A percentile compares a stretch with the other conserved stretches of the same genome.
Evolutionary conservation across 257 asterid species (phyloP).

Genomic region (Thymus mandschuricus): DNA sequence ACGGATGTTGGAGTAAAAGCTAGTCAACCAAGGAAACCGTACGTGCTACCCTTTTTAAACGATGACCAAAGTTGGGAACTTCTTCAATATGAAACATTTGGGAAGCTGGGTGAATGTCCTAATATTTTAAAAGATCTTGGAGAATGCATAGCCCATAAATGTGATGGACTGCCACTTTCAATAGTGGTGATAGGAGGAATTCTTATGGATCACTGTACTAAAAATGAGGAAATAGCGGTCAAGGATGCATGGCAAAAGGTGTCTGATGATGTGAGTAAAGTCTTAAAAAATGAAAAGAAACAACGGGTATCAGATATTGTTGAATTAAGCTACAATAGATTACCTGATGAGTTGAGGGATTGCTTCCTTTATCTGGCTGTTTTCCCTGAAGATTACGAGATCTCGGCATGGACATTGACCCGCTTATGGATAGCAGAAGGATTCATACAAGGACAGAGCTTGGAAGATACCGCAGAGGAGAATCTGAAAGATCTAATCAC

Average conservation of each 20-base stretch:
- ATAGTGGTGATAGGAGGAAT: slow-evolving; percentile 41
- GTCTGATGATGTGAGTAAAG: not conserved
- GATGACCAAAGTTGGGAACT: slow-evolving; percentile 42
- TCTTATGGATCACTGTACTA: not conserved
- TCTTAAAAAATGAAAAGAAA: slow-evolving; percentile 20
- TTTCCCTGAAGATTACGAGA: slow-evolving; percentile 41
- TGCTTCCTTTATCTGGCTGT: slow-evolving; percentile 55
- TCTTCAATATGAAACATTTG: slow-evolving; percentile 43
- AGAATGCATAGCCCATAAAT: slow-evolving; percentile 29
- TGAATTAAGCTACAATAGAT: slow-evolving; percentile 43
- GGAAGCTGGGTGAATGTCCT: slow-evolving; percentile 20
- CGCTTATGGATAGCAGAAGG: slow-evolving; percentile 60
- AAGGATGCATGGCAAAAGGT: slow-evolving; percentile 32
- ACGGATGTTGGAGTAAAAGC: slow-evolving; percentile 36
- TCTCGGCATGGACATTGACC: slow-evolving; percentile 40
- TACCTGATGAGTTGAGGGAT: slow-evolving; percentile 36
- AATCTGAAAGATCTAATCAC: slow-evolving; percentile 38
- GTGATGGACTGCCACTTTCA: slow-evolving; percentile 32
- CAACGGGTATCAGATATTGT: slow-evolving; percentile 31
- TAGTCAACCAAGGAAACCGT: slow-evolving; percentile 27
- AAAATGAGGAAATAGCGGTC: not conserved
- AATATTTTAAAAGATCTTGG: slow-evolving; percentile 24
- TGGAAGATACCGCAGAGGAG: slow-evolving; percentile 43
- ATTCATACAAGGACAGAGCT: slow-evolving; percentile 31
- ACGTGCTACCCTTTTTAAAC: slow-evolving; percentile 26